These are phyloP conservation scores for Elaeis guineensis DNA, from an alignment of 176 grass and related monocot species.

Conservation along the genomic window DNA sequence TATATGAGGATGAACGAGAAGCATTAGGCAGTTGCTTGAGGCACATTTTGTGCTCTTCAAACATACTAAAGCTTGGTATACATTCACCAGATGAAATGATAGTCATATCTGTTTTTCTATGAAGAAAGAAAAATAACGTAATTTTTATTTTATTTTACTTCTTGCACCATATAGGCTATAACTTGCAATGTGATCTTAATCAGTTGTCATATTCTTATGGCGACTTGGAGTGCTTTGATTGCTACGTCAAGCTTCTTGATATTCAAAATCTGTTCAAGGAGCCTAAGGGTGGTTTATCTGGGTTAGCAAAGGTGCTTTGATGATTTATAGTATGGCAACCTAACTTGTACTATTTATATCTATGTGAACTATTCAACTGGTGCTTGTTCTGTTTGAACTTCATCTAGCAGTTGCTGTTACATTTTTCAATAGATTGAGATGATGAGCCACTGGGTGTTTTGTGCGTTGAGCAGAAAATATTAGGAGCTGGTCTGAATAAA, in stretches of 20 bases:
- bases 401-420: too few species aligned
- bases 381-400: too few species aligned
- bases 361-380: too few species aligned
- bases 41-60: conserved; percentile 82
- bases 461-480: conserved; percentile 41
- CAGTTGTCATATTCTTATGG: conserved; percentile 80
- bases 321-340: background rate
- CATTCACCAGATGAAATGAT: background rate
- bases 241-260: conserved; percentile 93
- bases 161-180: conserved; percentile 48
- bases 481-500: conserved; percentile 92
- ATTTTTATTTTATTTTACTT: conserved; percentile 2
- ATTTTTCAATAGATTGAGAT: background rate
- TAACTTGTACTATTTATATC: too few species aligned
- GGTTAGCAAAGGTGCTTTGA: conserved; percentile 59
- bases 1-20: conserved; percentile 67
- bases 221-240: conserved; percentile 76
- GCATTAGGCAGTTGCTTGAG: conserved; percentile 67
- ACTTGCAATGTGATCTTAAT: conserved; percentile 83
- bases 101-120: conserved; percentile 1
- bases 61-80: conserved; percentile 89
- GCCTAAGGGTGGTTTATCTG: conserved; percentile 73
- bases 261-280: conserved; percentile 92
- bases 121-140: conserved; percentile 5
- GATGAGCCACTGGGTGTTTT: background rate